These are phyloP conservation scores for Mycena sp. DNA, from an alignment of 1,284 basidiomycete species.

Conservation along the genomic window DNA sequence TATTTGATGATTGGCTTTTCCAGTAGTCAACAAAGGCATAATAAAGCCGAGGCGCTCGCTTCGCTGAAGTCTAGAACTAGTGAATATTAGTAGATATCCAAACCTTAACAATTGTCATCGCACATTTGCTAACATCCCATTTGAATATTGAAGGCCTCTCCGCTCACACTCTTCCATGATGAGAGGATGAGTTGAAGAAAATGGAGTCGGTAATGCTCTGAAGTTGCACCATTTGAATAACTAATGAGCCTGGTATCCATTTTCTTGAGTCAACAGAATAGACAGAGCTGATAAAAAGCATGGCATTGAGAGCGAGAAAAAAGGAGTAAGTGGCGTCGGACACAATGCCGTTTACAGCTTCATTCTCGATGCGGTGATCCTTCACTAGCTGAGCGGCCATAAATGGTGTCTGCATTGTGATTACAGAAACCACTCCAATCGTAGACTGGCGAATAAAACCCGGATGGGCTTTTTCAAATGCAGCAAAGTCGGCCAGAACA, in stretches of 20 bases:
- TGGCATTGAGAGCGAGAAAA: slow-evolving; percentile 29
- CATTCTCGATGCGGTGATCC: slow-evolving; percentile 19
- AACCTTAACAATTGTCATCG: background rate
- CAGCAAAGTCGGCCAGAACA: background rate
- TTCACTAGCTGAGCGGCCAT: slow-evolving; percentile 40
- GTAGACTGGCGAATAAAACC: slow-evolving; percentile 29
- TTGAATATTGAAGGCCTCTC: background rate
- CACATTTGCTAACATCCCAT: background rate
- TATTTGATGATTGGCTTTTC: background rate
- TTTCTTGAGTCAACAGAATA: background rate
- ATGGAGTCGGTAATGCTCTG: slow-evolving; percentile 11
- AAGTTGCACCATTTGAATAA: slow-evolving; percentile 6
- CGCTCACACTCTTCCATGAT: background rate
- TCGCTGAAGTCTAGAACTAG: slow-evolving; percentile 18
- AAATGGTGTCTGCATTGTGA: slow-evolving; percentile 39
- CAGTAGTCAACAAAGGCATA: slow-evolving; percentile 9
- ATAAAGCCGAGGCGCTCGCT: slow-evolving; percentile 17
- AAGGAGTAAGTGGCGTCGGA: slow-evolving; percentile 45
- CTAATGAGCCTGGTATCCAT: slow-evolving; percentile 16
- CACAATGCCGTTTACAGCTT: slow-evolving; percentile 41
- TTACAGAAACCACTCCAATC: slow-evolving; percentile 33
- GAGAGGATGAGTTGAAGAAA: slow-evolving; percentile 9
- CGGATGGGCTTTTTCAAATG: slow-evolving; percentile 24
- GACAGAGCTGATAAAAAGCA: slow-evolving; percentile 38
- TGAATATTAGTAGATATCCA: too few relatives aligned